Percentiles rank a stretch among this genome's conserved stretches.
These are phyloP conservation scores for Pseudogymnoascus sp. DNA, from an alignment of 2,329 filamentous ascomycete species.

Conservation along the genomic window DNA sequence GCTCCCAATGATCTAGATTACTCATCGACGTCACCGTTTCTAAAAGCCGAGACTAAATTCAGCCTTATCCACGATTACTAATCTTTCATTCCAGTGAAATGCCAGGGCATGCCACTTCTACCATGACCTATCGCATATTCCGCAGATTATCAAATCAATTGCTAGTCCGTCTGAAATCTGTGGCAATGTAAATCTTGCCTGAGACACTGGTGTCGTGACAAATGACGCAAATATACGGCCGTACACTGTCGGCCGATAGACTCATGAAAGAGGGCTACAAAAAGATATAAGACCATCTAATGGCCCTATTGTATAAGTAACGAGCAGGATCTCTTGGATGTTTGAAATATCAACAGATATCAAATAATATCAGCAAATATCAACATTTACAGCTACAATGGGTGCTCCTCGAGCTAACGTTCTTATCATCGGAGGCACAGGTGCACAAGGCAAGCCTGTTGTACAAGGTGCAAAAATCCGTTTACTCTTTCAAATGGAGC, in stretches of 20 bases:
- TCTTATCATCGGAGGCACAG: conserved; percentile 38
- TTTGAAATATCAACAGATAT: background rate
- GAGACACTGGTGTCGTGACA: background rate
- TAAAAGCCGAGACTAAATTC: background rate
- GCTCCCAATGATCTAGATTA: background rate
- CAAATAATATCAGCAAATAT: background rate
- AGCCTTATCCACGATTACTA: background rate
- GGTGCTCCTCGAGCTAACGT: conserved; percentile 33
- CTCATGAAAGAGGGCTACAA: background rate
- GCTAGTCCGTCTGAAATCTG: background rate
- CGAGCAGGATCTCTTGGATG: no score
- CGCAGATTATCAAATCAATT: conserved; percentile 1
- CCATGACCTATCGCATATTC: background rate
- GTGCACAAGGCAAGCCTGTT: conserved; percentile 32
- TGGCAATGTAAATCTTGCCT: background rate
- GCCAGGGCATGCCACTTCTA: background rate
- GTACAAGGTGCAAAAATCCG: conserved; percentile 24
- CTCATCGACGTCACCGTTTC: background rate
- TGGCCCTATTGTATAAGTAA: background rate
- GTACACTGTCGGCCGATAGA: background rate
- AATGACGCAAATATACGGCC: background rate
- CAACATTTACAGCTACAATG: background rate
- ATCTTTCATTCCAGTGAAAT: background rate
- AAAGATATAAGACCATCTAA: background rate
- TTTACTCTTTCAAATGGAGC: background rate